Evolutionary conservation across 202 grass and related monocot species (phyloP).

Genomic region (Miscanthus sacchariflorus): DNA sequence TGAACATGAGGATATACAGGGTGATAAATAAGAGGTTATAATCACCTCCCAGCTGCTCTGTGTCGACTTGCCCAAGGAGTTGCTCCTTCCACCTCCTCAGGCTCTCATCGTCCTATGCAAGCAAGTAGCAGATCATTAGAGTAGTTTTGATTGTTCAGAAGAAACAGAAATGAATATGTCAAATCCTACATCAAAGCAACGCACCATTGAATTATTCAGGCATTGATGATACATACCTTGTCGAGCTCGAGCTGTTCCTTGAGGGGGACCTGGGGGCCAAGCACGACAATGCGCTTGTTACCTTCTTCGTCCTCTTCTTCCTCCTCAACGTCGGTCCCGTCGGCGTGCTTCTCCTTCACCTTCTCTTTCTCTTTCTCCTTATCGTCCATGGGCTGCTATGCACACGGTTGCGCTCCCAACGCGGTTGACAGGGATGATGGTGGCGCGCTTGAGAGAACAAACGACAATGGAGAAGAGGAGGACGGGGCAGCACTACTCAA

Average conservation of each 20-base stretch:
- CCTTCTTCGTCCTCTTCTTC: slow-evolving; percentile 76
- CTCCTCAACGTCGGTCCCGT: slow-evolving; percentile 41
- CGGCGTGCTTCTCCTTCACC: slow-evolving; percentile 42
- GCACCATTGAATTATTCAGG: background rate
- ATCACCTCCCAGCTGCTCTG: slow-evolving; percentile 84
- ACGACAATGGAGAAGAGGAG: background rate
- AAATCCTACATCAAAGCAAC: background rate
- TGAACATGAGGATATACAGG: background rate
- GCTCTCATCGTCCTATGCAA: slow-evolving; percentile 89
- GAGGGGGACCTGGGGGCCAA: slow-evolving; percentile 85
- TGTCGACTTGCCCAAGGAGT: slow-evolving; percentile 90
- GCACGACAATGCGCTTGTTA: slow-evolving; percentile 54
- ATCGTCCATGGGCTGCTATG: slow-evolving; percentile 48
- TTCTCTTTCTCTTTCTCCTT: slow-evolving; percentile 56
- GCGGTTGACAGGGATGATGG: background rate
- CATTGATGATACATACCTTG: slow-evolving; percentile 56
- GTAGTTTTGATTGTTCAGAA: background rate
- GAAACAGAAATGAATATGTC: background rate
- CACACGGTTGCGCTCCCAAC: background rate
- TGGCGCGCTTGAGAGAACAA: background rate
- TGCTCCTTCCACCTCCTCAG: slow-evolving; percentile 98
- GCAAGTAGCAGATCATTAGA: background rate
- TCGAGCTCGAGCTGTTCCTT: slow-evolving; percentile 99
- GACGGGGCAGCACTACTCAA: background rate
- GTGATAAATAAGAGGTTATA: background rate